phyloP scores from a whole-genome alignment of 257 asterid species.

The Solanum commersonii region DNA sequence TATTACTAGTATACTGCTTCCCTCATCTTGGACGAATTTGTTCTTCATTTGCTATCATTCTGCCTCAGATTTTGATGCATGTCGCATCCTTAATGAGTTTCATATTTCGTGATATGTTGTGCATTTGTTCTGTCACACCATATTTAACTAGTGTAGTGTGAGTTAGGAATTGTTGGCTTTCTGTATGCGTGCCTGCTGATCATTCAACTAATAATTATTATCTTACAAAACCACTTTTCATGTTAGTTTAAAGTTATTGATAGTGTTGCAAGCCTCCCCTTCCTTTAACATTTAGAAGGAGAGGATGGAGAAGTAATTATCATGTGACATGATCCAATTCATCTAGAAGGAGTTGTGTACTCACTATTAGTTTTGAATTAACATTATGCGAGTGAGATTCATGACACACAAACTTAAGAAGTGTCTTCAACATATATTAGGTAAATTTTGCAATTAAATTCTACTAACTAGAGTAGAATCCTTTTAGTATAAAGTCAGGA shows the following conservation, averaged over 20 bases:
- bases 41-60: not conserved
- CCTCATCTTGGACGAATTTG: not conserved
- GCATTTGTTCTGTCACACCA: not conserved
- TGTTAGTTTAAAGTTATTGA: not conserved
- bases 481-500: not conserved
- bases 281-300: not conserved
- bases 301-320: not conserved
- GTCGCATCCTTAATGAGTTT: not conserved
- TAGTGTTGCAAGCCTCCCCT: not conserved
- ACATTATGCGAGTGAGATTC: not conserved
- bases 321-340: not conserved
- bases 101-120: not conserved
- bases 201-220: not conserved
- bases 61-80: not conserved
- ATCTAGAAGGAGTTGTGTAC: not conserved
- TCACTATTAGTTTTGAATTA: not conserved
- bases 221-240: not conserved
- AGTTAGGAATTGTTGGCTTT: not conserved
- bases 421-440: not conserved
- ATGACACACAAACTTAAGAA: not conserved
- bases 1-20: not conserved
- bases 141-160: not conserved
- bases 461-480: not conserved
- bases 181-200: not conserved
- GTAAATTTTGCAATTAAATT: not conserved